Conservation (phyloP, 1,139 yeast species). For the Magnusiomyces fungicola region DNA sequence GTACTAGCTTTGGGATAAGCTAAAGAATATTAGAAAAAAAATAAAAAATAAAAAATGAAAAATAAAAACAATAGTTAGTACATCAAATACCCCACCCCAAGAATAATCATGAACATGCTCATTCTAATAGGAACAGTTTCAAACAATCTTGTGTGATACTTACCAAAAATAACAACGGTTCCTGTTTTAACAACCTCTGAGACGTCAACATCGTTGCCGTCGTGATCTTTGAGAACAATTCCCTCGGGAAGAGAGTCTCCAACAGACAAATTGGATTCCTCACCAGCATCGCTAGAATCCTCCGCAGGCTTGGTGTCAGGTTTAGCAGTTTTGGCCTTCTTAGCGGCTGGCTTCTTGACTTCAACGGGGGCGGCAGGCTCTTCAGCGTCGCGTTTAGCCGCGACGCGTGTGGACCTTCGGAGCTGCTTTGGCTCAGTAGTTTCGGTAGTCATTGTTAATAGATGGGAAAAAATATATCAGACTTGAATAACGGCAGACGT, state of each 20-base stretch:
- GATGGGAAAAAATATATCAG: no score
- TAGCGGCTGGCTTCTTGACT: slow-evolving; percentile 6
- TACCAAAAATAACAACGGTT: slow-evolving; percentile 40
- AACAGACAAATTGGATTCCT: slow-evolving; percentile 41
- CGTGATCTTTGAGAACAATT: slow-evolving; percentile 55
- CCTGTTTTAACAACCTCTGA: slow-evolving; percentile 16
- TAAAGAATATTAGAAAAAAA: background rate
- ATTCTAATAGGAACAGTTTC: slow-evolving; percentile 21
- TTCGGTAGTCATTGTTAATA: slow-evolving; percentile 13
- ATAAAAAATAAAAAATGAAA: slow-evolving; percentile 41
- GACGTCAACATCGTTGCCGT: slow-evolving; percentile 46
- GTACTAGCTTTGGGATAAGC: slow-evolving; percentile 91
- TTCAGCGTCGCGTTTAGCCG: slow-evolving; percentile 13
- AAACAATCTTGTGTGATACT: slow-evolving; percentile 43
- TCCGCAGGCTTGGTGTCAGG: background rate
- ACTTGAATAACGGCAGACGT: no score
- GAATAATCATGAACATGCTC: slow-evolving; percentile 13
- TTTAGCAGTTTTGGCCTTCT: slow-evolving; percentile 10
- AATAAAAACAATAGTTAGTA: slow-evolving; percentile 33
- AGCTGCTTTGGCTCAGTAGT: slow-evolving; percentile 10
- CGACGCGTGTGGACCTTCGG: slow-evolving; percentile 15
- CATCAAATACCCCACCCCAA: no score
- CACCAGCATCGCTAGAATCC: no score
- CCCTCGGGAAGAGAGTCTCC: slow-evolving; percentile 66
- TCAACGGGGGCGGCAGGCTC: slow-evolving; percentile 10